phyloP scores from a whole-genome alignment of 1,139 yeast species.

The Yamadazyma buinensis region DNA sequence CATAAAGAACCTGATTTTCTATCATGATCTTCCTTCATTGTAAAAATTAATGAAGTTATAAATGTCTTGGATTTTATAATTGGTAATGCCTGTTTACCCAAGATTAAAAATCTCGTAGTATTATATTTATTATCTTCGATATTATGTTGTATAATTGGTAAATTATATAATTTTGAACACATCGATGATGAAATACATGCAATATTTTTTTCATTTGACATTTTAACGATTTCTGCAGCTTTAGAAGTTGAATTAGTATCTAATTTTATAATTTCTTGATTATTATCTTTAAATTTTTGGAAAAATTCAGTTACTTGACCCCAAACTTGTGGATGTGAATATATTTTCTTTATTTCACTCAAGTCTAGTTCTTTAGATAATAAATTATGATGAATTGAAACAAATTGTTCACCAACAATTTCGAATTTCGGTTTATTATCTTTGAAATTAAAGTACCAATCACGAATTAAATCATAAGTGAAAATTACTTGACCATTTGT shows the following conservation, averaged over 20 bases:
- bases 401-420: slow-evolving; percentile 77
- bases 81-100: slow-evolving; percentile 33
- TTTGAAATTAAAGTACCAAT: slow-evolving; percentile 41
- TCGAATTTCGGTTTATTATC: slow-evolving; percentile 31
- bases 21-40: slow-evolving; percentile 50
- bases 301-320: slow-evolving; percentile 73
- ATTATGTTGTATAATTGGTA: slow-evolving; percentile 51
- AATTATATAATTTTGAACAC: slow-evolving; percentile 61
- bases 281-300: slow-evolving; percentile 18
- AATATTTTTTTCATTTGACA: slow-evolving; percentile 32
- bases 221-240: slow-evolving; percentile 67
- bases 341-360: slow-evolving; percentile 49
- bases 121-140: slow-evolving; percentile 73
- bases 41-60: slow-evolving; percentile 61
- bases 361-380: slow-evolving; percentile 44
- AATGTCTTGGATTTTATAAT: slow-evolving; percentile 7
- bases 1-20: slow-evolving; percentile 71
- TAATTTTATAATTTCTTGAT: slow-evolving; percentile 41
- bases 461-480: slow-evolving; percentile 77
- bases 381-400: slow-evolving; percentile 76
- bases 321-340: slow-evolving; percentile 98
- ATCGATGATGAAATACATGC: slow-evolving; percentile 50
- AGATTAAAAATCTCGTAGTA: slow-evolving; percentile 78
- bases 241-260: slow-evolving; percentile 79
- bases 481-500: slow-evolving; percentile 91